Conservation (phyloP, 306 rosid species). For the Pyrus betulifolia region DNA sequence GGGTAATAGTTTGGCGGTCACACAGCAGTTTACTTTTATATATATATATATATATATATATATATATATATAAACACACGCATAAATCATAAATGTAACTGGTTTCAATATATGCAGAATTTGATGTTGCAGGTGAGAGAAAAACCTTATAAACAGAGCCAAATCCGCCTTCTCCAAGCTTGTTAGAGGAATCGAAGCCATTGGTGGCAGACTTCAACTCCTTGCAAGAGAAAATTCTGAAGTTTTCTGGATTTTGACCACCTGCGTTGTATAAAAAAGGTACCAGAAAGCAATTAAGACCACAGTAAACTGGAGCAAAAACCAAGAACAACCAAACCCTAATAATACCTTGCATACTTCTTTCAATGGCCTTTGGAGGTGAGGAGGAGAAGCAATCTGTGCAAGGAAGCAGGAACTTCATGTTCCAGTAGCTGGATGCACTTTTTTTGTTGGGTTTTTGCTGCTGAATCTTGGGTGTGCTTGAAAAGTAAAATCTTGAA, state of each 20-base stretch:
- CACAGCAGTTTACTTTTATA: too few relatives aligned
- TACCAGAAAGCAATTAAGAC: neutral
- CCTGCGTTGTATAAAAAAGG: slow-evolving; percentile 14
- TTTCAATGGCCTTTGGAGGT: neutral
- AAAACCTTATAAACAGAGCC: slow-evolving; percentile 76
- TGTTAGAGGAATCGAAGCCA: slow-evolving; percentile 39
- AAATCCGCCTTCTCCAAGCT: slow-evolving; percentile 84
- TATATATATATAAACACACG: too few relatives aligned
- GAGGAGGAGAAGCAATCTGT: slow-evolving; percentile 16
- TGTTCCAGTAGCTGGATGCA: neutral
- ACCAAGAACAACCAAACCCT: neutral
- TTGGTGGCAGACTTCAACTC: slow-evolving; percentile 68
- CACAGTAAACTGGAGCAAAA: neutral
- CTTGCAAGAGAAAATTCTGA: slow-evolving; percentile 50
- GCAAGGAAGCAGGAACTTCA: slow-evolving; percentile 22
- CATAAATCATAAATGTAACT: too few relatives aligned
- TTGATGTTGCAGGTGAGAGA: neutral
- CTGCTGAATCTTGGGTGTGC: neutral
- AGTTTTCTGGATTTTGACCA: slow-evolving; percentile 30
- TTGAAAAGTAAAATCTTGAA: neutral
- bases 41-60: too few relatives aligned
- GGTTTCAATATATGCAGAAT: neutral
- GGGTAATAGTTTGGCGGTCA: too few relatives aligned
- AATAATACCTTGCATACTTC: slow-evolving; percentile 23
- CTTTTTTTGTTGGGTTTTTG: neutral